These are phyloP conservation scores for Cyclotella cryptica DNA, from an alignment of 108 stramenopile genomes.

Conservation along the genomic window DNA sequence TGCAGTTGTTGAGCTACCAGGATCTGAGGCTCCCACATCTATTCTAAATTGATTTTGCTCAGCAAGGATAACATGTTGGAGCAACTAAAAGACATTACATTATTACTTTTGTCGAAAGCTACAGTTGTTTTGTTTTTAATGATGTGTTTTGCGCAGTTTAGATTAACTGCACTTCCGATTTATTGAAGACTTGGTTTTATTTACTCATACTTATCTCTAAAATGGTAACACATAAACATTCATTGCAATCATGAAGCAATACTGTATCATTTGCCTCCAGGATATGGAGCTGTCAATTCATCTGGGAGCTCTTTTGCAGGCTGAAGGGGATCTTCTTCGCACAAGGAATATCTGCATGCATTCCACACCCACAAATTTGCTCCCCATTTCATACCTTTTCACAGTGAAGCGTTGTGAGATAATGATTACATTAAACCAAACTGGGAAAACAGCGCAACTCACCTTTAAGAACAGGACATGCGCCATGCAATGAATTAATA, in stretches of 20 bases:
- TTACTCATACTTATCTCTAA: not conserved
- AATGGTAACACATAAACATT: not conserved
- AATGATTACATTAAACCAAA: not conserved
- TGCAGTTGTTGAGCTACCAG: too few relatives aligned
- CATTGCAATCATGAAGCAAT: not conserved
- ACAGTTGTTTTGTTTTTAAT: too few relatives aligned
- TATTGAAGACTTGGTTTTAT: too few relatives aligned
- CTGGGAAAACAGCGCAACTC: not conserved
- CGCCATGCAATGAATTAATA: slow-evolving; percentile 58
- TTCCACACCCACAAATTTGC: slow-evolving; percentile 86
- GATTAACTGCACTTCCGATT: too few relatives aligned
- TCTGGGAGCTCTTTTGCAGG: slow-evolving; percentile 46
- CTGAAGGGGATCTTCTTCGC: slow-evolving; percentile 39
- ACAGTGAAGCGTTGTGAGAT: not conserved
- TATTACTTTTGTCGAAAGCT: too few relatives aligned
- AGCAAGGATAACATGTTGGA: too few relatives aligned
- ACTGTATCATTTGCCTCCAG: slow-evolving; percentile 20
- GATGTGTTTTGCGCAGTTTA: too few relatives aligned
- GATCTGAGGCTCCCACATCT: too few relatives aligned
- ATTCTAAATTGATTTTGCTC: too few relatives aligned
- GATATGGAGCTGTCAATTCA: slow-evolving; percentile 48
- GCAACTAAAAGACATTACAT: too few relatives aligned
- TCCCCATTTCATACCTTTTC: slow-evolving; percentile 71
- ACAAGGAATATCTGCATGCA: slow-evolving; percentile 52
- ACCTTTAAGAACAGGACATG: slow-evolving; percentile 70